Evolutionary conservation across 768 basidiomycete species (phyloP), one percentile per base, ranked within the genome.

Genomic region (Dioszegia hungarica): DNA sequence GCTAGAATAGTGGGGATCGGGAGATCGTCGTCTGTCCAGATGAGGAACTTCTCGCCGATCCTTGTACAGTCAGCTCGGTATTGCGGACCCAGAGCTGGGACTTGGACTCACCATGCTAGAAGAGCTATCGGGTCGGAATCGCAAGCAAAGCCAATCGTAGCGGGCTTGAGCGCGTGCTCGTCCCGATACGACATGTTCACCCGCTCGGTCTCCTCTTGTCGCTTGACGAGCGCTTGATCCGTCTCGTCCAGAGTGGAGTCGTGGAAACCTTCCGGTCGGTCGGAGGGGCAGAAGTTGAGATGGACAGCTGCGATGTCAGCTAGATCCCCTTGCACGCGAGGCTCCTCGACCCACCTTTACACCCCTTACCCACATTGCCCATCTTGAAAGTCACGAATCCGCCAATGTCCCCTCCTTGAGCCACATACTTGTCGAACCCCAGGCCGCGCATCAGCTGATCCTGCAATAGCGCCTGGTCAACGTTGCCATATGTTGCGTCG

Each of bases 361-460:
- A 76, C 15, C 39, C 60, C 1, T 64, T 61, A 22, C 61, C 63
- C 5, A 59, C 39, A 11, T 37, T 43, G 22, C 60, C 74, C 29
- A 75, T 44, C 15, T 61, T 53, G 34, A 65, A 50, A 5, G 60
- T 54, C 9, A 73, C 51, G 20, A 39, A 56, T 38, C 60, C 56
- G 11, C 75, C 75, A 5, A 77, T 62, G 66, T 77, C 75, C 0
- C 75, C 70, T 17, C 75, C 75, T 47, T 77, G 75, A 1, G 67
- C 70, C 3, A 70, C 62, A 54, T 77, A 77, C 11, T 56, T 53
- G 33, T 57, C 58, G 25, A 74, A 68, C 1, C 73, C 75, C 8
- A 76, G 45, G 24, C 70, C 71, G 4, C 56, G 46, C 73, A 77
- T 73, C 24, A 76, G 56, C 29, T 59, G 31, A 28, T 73, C 58